phyloP scores from a whole-genome alignment of 495 filamentous ascomycete genomes.

The Oidiodendron maius region DNA sequence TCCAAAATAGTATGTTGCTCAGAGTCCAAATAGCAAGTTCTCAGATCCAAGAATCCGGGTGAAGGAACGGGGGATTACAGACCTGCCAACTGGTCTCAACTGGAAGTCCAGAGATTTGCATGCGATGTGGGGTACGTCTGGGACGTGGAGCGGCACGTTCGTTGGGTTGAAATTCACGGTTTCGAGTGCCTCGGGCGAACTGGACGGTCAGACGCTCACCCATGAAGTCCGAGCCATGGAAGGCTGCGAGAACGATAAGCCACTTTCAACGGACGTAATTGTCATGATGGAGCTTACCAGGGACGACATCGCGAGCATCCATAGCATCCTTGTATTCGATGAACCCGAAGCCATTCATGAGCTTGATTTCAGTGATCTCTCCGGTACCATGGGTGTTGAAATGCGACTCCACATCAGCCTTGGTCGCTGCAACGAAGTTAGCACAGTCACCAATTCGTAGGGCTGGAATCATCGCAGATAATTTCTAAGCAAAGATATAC shows the following conservation, averaged over 20 bases:
- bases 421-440: constrained; percentile 61
- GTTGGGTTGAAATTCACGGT: constrained; percentile 66
- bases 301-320: constrained; percentile 95
- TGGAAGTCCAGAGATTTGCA: constrained; percentile 96
- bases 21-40: constrained; percentile 23
- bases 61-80: constrained; percentile 68
- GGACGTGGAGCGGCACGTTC: constrained; percentile 85
- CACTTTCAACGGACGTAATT: constrained; percentile 8
- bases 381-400: constrained; percentile 93
- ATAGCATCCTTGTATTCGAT: constrained; percentile 97
- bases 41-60: constrained; percentile 36
- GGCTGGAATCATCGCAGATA: no score
- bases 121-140: constrained; percentile 87
- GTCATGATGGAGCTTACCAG: constrained; percentile 54
- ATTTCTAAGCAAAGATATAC: constrained; percentile 30
- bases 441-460: not conserved
- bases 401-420: constrained; percentile 92
- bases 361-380: constrained; percentile 97
- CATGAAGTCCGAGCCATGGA: constrained; percentile 91
- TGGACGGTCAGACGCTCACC: constrained; percentile 94
- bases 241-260: constrained; percentile 28
- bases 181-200: constrained; percentile 91
- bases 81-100: constrained; percentile 99
- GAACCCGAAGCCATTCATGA: constrained; percentile 99
- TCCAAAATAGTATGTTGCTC: constrained; percentile 21